Percentiles rank a stretch among this genome's conserved stretches.
Conservation (phyloP, 768 basidiomycete genomes). For the Coprinellus micaceus region DNA sequence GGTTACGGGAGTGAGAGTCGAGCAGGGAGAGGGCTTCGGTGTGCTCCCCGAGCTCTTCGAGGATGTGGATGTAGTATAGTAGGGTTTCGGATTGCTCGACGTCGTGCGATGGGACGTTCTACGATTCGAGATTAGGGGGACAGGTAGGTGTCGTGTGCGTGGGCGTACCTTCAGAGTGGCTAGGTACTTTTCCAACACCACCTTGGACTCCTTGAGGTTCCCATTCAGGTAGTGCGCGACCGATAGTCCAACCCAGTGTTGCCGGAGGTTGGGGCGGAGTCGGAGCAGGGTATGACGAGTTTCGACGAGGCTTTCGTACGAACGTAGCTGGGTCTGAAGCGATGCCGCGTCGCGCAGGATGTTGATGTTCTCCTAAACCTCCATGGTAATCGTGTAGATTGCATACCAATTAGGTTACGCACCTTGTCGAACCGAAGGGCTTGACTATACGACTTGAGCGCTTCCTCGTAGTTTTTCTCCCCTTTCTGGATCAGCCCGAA, state of each 20-base stretch:
- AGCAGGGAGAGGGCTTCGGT: slow-evolving; percentile 59
- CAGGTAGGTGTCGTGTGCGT: neutral
- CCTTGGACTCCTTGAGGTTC: slow-evolving; percentile 64
- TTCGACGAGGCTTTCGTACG: slow-evolving; percentile 74
- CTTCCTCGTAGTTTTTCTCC: slow-evolving; percentile 93
- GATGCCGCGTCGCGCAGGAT: slow-evolving; percentile 88
- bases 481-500: slow-evolving; percentile 92
- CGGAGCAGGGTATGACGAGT: slow-evolving; percentile 78
- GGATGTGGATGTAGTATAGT: slow-evolving; percentile 68
- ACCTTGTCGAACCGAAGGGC: slow-evolving; percentile 90
- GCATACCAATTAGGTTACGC: slow-evolving; percentile 16
- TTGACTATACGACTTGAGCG: slow-evolving; percentile 87
- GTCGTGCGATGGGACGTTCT: slow-evolving; percentile 79
- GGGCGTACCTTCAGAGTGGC: slow-evolving; percentile 61
- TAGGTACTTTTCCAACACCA: slow-evolving; percentile 71
- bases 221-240: slow-evolving; percentile 86
- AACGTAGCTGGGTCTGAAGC: slow-evolving; percentile 82
- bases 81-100: slow-evolving; percentile 80
- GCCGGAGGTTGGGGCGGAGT: slow-evolving; percentile 75
- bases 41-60: slow-evolving; percentile 70
- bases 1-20: slow-evolving; percentile 59
- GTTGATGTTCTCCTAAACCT: slow-evolving; percentile 82
- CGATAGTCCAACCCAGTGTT: slow-evolving; percentile 87
- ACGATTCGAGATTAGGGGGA: neutral
- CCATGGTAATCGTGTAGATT: neutral